phyloP scores from a whole-genome alignment of 805 yeast genomes.

The Candida silvicultrix region DNA sequence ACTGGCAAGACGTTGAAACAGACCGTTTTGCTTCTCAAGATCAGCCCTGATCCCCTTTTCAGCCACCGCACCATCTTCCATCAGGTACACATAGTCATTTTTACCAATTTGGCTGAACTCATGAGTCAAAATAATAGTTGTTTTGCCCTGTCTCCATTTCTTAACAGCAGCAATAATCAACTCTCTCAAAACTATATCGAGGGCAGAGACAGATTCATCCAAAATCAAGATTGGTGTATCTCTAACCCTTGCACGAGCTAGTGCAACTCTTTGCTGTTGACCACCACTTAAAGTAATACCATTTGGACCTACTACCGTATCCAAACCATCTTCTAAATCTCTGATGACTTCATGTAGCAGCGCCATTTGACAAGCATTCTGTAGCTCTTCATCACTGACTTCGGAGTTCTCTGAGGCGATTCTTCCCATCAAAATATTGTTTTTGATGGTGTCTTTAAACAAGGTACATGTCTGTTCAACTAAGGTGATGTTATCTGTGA shows the following conservation, averaged over 20 bases:
- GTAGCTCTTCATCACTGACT: slow-evolving; percentile 22
- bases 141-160: slow-evolving; percentile 55
- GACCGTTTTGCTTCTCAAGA: slow-evolving; percentile 18
- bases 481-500: slow-evolving; percentile 57
- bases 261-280: slow-evolving; percentile 74
- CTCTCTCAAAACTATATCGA: slow-evolving; percentile 50
- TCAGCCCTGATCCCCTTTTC: slow-evolving; percentile 36
- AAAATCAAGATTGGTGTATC: slow-evolving; percentile 71
- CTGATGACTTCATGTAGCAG: slow-evolving; percentile 42
- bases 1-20: slow-evolving; percentile 12
- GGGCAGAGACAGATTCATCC: slow-evolving; percentile 84
- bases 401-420: slow-evolving; percentile 13
- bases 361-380: slow-evolving; percentile 47
- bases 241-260: slow-evolving; percentile 76
- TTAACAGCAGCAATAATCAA: slow-evolving; percentile 44
- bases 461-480: slow-evolving; percentile 68
- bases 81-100: slow-evolving; percentile 50
- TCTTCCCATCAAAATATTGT: slow-evolving; percentile 57
- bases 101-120: slow-evolving; percentile 51
- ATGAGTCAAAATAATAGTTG: slow-evolving; percentile 82
- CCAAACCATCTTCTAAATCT: slow-evolving; percentile 46
- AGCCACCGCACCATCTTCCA: slow-evolving; percentile 53
- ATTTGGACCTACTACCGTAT: slow-evolving; percentile 41
- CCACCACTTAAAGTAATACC: slow-evolving; percentile 76
- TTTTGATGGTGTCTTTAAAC: slow-evolving; percentile 55